Evolutionary conservation across 2,329 filamentous ascomycete species (phyloP), one percentile per base, ranked within the genome.

Genomic region (Verticillium klebahnii): DNA sequence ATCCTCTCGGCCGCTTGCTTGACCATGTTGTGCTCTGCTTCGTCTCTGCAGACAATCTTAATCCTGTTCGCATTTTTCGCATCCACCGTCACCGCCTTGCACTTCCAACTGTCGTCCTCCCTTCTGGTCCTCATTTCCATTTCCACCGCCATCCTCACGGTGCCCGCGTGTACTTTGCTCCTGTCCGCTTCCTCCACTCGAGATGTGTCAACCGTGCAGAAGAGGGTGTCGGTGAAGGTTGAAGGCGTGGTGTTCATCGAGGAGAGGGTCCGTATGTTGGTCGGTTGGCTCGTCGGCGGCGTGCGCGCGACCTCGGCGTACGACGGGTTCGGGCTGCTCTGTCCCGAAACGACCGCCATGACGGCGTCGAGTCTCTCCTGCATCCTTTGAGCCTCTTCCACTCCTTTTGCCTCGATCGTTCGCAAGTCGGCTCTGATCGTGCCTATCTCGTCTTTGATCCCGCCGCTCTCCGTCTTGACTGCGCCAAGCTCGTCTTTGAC

Each of bases 1-100:
- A 36, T 68, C 25, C 37, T 63, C 58, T 67, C 61, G 11, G 61
- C 61, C 37, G 63, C 56, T 55, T 63, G 36, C 56, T 69, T 69
- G n/a, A 69, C 62, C 37, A 36, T 52, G 52, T 23, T 32, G 19
- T 60, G 31, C 23, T 60, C 59, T 17, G 37, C 39, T 15, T 61
- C 56, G 32, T 61, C 34, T 54, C 56, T 29, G 39, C 60, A 61
- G 40, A 57, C 31, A 36, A 61, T 55, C n/a, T 32, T 57, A 17
- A 61, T 58, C 7, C 31, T 37, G 40, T 52, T 19, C 37, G 4
- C 54, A 25, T 57, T 60, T 23, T 55, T 60, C 39, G 36, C 23
- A 15, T 60, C 39, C 9, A 60, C 36, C 4, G 59, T 60, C 15
- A 60, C 50, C 23, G 59, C 59, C 59, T 40, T 37, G 17, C 36